Conservation (phyloP, 2,329 filamentous ascomycete genomes). For the Emergomyces orientalis region DNA sequence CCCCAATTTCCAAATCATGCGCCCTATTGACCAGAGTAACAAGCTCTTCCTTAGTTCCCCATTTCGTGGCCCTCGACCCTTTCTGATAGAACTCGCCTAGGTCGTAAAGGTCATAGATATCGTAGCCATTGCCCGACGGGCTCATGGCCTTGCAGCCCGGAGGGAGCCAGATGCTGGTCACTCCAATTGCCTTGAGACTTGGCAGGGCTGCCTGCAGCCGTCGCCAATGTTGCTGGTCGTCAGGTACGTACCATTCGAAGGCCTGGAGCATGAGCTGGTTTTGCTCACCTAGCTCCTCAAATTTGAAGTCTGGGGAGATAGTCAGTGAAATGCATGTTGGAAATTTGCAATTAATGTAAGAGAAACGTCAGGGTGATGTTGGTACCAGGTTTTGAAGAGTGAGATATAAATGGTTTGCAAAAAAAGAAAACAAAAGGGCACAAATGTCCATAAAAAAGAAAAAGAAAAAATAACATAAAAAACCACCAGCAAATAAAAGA, state of each 20-base stretch:
- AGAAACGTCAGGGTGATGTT: background rate
- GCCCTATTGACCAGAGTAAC: constrained; percentile 44
- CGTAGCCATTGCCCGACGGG: constrained; percentile 56
- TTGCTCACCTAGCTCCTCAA: constrained; percentile 16
- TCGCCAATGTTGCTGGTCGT: constrained; percentile 52
- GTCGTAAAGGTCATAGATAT: constrained; percentile 61
- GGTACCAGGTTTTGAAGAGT: background rate
- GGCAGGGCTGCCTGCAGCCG: constrained; percentile 47
- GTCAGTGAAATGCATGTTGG: background rate
- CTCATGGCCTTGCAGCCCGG: constrained; percentile 60
- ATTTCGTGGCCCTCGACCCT: constrained; percentile 54
- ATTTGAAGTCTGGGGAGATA: background rate
- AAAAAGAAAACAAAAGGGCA: background rate
- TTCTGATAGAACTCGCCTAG: constrained; percentile 67
- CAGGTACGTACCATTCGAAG: constrained; percentile 64
- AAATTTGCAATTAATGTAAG: background rate
- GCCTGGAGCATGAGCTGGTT: constrained; percentile 56
- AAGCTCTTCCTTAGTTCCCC: constrained; percentile 57
- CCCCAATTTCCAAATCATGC: constrained; percentile 44
- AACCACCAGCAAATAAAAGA: background rate
- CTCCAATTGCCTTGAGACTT: constrained; percentile 49
- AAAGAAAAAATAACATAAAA: background rate
- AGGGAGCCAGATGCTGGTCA: constrained; percentile 59
- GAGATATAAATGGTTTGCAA: background rate
- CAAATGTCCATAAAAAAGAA: background rate